phyloP scores from a whole-genome alignment of 805 yeast genomes.

The Myxozyma kluyveri region DNA sequence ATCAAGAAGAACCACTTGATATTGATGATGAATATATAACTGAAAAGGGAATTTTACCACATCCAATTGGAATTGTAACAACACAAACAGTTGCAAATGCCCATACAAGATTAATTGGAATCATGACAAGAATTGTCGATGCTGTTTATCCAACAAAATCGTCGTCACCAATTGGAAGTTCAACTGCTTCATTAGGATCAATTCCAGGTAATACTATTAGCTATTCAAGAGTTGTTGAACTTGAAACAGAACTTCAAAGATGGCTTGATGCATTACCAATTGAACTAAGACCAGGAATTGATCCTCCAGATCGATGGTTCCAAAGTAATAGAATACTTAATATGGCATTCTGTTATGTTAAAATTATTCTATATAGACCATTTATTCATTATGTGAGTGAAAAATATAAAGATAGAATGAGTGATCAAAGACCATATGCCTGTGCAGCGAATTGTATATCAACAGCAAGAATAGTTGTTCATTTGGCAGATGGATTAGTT shows the following conservation, averaged over 20 bases:
- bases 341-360: constrained; percentile 53
- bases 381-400: constrained; percentile 79
- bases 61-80: constrained; percentile 42
- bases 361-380: constrained; percentile 79
- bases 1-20: constrained; percentile 81
- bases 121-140: constrained; percentile 67
- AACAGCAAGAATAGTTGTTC: constrained; percentile 78
- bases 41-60: constrained; percentile 53
- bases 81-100: constrained; percentile 75
- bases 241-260: constrained; percentile 64
- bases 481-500: constrained; percentile 76
- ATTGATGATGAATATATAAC: constrained; percentile 85
- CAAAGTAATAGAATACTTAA: constrained; percentile 68
- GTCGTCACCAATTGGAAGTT: constrained; percentile 10
- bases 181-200: constrained; percentile 9
- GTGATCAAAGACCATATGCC: constrained; percentile 60
- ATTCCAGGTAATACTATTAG: constrained; percentile 23
- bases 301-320: constrained; percentile 62
- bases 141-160: constrained; percentile 69
- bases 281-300: constrained; percentile 67
- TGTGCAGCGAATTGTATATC: constrained; percentile 81
- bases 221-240: constrained; percentile 48
- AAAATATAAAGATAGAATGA: constrained; percentile 40
- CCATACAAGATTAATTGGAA: constrained; percentile 71
- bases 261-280: constrained; percentile 73